These are phyloP conservation scores for Thalia dealbata DNA, from an alignment of 176 grass and related monocot species.

Conservation along the genomic window DNA sequence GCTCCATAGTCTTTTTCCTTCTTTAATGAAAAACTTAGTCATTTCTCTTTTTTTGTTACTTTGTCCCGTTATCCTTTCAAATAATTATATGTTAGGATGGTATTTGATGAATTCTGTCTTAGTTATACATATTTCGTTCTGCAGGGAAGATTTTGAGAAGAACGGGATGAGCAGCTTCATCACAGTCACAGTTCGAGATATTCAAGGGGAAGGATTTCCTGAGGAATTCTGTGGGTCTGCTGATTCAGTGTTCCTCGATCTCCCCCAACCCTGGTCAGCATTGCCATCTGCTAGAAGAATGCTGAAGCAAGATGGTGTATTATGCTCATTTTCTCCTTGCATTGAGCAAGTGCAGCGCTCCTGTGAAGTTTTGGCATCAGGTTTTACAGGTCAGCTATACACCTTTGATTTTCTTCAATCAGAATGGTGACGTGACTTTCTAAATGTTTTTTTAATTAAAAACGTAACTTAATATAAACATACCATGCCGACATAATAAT, in stretches of 20 bases:
- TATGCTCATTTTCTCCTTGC: conserved; percentile 97
- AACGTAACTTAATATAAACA: too few relatives aligned
- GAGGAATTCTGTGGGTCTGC: conserved; percentile 37
- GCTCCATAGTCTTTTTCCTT: too few relatives aligned
- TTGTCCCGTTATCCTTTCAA: too few relatives aligned
- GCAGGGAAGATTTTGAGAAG: conserved; percentile 74
- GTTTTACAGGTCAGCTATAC: conserved; percentile 61
- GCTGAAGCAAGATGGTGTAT: conserved; percentile 59
- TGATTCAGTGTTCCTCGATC: conserved; percentile 79
- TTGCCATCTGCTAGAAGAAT: conserved; percentile 48
- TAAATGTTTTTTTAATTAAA: too few relatives aligned
- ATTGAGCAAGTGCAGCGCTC: conserved; percentile 88
- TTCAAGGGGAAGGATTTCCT: conserved; percentile 79
- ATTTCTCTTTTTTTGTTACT: too few relatives aligned
- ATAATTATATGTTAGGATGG: not conserved
- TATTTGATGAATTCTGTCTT: not conserved
- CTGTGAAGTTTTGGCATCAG: conserved; percentile 45
- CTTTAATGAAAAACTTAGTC: too few relatives aligned
- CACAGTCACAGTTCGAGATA: conserved; percentile 61
- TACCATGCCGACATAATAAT: too few relatives aligned
- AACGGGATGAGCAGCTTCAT: conserved; percentile 68
- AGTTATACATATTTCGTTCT: not conserved
- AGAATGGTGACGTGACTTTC: too few relatives aligned
- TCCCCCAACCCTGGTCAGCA: conserved; percentile 86
- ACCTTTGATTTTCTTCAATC: not conserved